Conservation (phyloP, 306 rosid species). For the Sophora flavescens region DNA sequence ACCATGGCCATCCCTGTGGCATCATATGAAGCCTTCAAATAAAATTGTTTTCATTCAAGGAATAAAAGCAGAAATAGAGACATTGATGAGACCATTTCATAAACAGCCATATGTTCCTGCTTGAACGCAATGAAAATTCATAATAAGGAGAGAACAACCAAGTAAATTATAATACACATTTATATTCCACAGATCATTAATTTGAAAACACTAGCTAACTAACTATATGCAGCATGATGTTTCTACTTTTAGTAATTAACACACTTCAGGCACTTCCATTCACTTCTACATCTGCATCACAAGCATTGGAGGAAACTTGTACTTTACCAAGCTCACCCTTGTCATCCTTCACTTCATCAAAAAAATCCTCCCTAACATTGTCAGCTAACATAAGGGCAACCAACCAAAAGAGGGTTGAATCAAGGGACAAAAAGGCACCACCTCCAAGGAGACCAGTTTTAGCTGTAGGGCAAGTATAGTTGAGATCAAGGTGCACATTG, state of each 20-base stretch:
- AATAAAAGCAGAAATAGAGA: not conserved
- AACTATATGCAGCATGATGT: not conserved
- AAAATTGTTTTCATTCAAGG: not conserved
- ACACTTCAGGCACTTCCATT: conserved; percentile 38
- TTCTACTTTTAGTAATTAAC: conserved; percentile 6
- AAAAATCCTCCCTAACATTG: conserved; percentile 86
- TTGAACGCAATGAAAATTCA: not conserved
- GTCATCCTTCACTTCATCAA: conserved; percentile 60
- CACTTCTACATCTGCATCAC: conserved; percentile 22
- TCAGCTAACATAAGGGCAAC: conserved; percentile 88
- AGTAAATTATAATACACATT: conserved; percentile 16
- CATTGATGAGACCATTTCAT: not conserved
- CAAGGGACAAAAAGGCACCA: conserved; percentile 88
- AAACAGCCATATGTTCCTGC: not conserved
- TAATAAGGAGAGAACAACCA: not conserved
- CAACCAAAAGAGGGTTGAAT: conserved; percentile 91
- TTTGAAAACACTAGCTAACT: not conserved
- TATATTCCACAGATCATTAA: conserved; percentile 1
- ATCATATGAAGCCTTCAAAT: not conserved
- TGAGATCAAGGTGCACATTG: conserved; percentile 40
- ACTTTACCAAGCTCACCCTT: conserved; percentile 33
- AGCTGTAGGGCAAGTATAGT: conserved; percentile 52
- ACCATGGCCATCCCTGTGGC: not conserved
- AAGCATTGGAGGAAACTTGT: conserved; percentile 3
- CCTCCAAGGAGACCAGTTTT: conserved; percentile 88